These are phyloP conservation scores for Sporothrix humicola DNA, from an alignment of 2,329 filamentous ascomycete species.

Conservation along the genomic window DNA sequence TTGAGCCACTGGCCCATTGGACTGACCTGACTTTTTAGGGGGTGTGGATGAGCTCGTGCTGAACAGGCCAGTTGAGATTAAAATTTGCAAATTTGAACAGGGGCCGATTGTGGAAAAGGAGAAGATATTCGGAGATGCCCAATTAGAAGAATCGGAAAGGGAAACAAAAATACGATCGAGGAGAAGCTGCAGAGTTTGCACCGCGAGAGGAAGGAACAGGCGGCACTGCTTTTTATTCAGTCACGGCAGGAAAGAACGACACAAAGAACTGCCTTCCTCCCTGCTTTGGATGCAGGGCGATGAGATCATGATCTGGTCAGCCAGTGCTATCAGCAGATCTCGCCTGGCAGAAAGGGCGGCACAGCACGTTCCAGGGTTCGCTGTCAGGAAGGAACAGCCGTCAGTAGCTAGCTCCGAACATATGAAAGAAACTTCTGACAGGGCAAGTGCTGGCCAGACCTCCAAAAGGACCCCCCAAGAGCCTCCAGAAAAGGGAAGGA, in stretches of 20 bases:
- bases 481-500: slow-evolving; percentile 1
- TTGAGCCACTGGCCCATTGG: slow-evolving; percentile 23
- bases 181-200: background rate
- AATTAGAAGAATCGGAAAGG: background rate
- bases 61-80: slow-evolving; percentile 26
- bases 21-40: slow-evolving; percentile 34
- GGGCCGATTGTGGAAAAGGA: slow-evolving; percentile 11
- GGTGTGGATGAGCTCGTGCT: background rate
- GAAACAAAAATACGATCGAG: background rate
- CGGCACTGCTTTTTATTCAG: background rate
- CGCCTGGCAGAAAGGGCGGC: background rate
- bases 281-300: slow-evolving; percentile 11
- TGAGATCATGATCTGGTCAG: slow-evolving; percentile 15
- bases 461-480: background rate
- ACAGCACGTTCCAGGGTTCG: background rate
- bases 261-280: background rate
- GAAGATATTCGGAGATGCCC: slow-evolving; percentile 2
- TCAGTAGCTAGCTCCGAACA: background rate
- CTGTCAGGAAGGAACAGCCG: background rate
- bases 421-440: slow-evolving; percentile 13
- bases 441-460: slow-evolving; percentile 9
- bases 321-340: background rate
- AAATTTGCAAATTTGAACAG: slow-evolving; percentile 19
- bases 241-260: background rate
- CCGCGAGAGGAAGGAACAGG: slow-evolving; percentile 12